These are phyloP conservation scores for Papiliotrema laurentii DNA, from an alignment of 1,284 basidiomycete genomes.

Conservation along the genomic window DNA sequence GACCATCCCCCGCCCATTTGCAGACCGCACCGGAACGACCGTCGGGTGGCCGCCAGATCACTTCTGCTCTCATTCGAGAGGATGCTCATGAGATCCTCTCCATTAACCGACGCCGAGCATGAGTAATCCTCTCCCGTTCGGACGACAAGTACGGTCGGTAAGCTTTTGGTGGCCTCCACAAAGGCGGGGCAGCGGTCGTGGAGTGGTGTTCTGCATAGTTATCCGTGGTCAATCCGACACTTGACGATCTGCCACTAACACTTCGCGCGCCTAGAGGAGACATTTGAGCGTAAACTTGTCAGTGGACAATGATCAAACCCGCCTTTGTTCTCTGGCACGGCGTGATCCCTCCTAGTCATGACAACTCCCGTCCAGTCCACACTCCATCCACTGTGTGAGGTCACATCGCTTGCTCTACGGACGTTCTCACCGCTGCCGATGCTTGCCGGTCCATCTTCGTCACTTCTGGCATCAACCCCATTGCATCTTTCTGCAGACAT, in stretches of 20 bases:
- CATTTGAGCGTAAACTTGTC: background rate
- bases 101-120: background rate
- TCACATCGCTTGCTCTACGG: background rate
- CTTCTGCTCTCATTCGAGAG: background rate
- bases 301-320: background rate
- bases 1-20: no score
- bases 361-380: background rate
- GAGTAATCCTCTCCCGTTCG: background rate
- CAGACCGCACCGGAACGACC: no score
- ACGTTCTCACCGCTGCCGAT: background rate
- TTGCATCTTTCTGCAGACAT: background rate
- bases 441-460: slow-evolving; percentile 3
- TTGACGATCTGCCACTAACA: background rate
- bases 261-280: background rate
- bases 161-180: background rate
- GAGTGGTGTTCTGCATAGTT: background rate
- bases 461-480: slow-evolving; percentile 4
- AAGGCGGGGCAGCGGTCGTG: background rate
- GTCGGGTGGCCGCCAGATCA: no score
- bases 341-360: background rate
- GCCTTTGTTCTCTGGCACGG: background rate
- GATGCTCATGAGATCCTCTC: background rate
- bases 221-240: background rate
- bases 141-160: background rate
- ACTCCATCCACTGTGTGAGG: background rate